These are phyloP conservation scores for Remersonia thermophila DNA, from an alignment of 2,329 filamentous ascomycete genomes.

Conservation along the genomic window DNA sequence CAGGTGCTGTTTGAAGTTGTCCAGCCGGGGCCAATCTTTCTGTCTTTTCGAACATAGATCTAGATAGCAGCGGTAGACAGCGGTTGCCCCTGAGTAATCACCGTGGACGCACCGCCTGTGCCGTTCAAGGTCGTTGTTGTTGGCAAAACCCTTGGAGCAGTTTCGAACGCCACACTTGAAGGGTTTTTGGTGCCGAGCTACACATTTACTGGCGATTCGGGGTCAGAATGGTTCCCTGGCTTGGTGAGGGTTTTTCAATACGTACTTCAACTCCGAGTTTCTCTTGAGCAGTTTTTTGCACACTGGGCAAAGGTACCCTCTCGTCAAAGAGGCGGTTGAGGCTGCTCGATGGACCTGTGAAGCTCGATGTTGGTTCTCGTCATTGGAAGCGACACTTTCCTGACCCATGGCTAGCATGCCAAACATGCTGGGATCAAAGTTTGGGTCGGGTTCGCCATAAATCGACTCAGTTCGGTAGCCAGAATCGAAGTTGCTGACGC, in stretches of 20 bases:
- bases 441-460: constrained; percentile 31
- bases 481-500: constrained; percentile 21
- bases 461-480: constrained; percentile 23
- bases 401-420: constrained; percentile 5
- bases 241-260: not conserved
- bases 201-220: constrained; percentile 53
- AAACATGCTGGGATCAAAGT: constrained; percentile 20
- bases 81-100: constrained; percentile 24
- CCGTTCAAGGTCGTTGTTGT: constrained; percentile 67
- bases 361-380: constrained; percentile 1
- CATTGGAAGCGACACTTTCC: constrained; percentile 1
- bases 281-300: constrained; percentile 36
- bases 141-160: constrained; percentile 61
- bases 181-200: constrained; percentile 55
- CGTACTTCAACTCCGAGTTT: constrained; percentile 44
- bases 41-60: no score
- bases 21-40: constrained; percentile 69
- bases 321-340: constrained; percentile 2
- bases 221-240: constrained; percentile 10
- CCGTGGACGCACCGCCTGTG: constrained; percentile 63
- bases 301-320: constrained; percentile 5
- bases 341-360: constrained; percentile 4
- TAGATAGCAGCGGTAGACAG: no score
- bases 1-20: constrained; percentile 80
- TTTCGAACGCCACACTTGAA: constrained; percentile 45